Evolutionary conservation across 2,329 filamentous ascomycete genomes (phyloP), one percentile per base, ranked within the genome.

Genomic region (Pyrenophora seminiperda): DNA sequence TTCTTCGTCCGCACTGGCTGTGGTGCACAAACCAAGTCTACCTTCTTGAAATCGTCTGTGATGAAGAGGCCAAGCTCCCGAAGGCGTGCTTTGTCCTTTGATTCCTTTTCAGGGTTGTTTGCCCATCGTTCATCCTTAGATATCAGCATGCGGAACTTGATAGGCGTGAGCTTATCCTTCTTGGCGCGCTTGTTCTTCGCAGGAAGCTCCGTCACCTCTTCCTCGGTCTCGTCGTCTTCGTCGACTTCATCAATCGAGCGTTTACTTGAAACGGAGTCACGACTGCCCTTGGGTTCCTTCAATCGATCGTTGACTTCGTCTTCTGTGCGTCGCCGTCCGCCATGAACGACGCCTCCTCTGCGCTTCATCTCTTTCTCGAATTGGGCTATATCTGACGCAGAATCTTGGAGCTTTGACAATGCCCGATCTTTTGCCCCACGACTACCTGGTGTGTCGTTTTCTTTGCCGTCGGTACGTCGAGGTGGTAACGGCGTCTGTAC

Each of bases 311-410:
- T 62, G 15, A 70, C 66, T n/a, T 76, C 75, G 36, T 71, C 65
- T 37, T 66, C 65, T 66, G 59, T 67, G 49, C 57, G 70, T 51
- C 73, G 75, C 64, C 67, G 66, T 44, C 61, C 70, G 29, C 84
- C 84, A 58, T 86, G 82, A 9, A 83, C 76, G 3, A 88, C 82
- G 32, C 85, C 85, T 11, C 85, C 85, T 37, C 82, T 83, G 15
- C 94, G 85, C 76, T 96, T 97, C 77, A 84, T 91, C 75, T 99
- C 94, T 69, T 94, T 96, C 67, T 97, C 89, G 66, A 94, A 99
- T 24, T 95, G 77, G 2, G 87, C 88, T 65, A 97, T 91, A 67
- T 99, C 94, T 0, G 87, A 83, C 1, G 90, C 91, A 49, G 93
- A 79, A 29, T 84, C 82, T 45, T 94, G 90, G 6, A 97, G 76